Percentiles rank a stretch among this genome's conserved stretches.
Conservation (phyloP, 2,329 filamentous ascomycete species). For the Pseudovirgaria hyperparasitica region DNA sequence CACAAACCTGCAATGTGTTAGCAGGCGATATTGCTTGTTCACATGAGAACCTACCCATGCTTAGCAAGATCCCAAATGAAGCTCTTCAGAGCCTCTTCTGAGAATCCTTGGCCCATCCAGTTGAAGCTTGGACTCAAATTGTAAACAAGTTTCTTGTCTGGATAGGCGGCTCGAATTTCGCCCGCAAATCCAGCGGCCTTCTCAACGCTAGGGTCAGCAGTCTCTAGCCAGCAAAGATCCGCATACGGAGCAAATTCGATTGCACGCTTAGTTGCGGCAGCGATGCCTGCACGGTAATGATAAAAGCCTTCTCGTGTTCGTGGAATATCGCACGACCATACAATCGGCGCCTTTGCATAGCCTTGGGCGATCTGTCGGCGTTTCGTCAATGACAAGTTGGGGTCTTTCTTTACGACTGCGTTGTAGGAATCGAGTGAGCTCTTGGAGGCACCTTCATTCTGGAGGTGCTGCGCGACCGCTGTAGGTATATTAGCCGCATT, state of each 20-base stretch:
- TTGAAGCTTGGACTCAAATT: slow-evolving; percentile 96
- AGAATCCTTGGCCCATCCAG: slow-evolving; percentile 94
- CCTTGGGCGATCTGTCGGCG: slow-evolving; percentile 60
- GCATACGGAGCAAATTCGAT: slow-evolving; percentile 85
- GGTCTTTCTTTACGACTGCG: slow-evolving; percentile 46
- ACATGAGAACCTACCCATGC: slow-evolving; percentile 54
- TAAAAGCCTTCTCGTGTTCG: slow-evolving; percentile 90
- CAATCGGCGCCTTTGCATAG: slow-evolving; percentile 54
- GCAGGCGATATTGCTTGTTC: neutral
- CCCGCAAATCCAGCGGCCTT: slow-evolving; percentile 65
- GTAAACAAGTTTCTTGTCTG: slow-evolving; percentile 85
- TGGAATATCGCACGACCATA: slow-evolving; percentile 84
- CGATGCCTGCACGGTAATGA: slow-evolving; percentile 74
- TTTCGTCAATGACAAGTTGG: slow-evolving; percentile 64
- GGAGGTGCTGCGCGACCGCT: slow-evolving; percentile 65
- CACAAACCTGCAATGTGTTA: slow-evolving; percentile 35
- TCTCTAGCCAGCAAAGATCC: slow-evolving; percentile 95
- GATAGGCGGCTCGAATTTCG: slow-evolving; percentile 56
- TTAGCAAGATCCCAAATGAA: slow-evolving; percentile 96
- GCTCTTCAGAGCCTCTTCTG: slow-evolving; percentile 64
- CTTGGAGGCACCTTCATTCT: slow-evolving; percentile 49
- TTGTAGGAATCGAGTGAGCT: slow-evolving; percentile 58
- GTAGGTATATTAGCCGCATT: neutral
- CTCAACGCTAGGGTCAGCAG: slow-evolving; percentile 71
- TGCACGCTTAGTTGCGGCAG: slow-evolving; percentile 82